Percentiles rank a stretch among this genome's conserved stretches.
Evolutionary conservation across 2,329 filamentous ascomycete genomes (phyloP).

Genomic region (Fusarium coicis): DNA sequence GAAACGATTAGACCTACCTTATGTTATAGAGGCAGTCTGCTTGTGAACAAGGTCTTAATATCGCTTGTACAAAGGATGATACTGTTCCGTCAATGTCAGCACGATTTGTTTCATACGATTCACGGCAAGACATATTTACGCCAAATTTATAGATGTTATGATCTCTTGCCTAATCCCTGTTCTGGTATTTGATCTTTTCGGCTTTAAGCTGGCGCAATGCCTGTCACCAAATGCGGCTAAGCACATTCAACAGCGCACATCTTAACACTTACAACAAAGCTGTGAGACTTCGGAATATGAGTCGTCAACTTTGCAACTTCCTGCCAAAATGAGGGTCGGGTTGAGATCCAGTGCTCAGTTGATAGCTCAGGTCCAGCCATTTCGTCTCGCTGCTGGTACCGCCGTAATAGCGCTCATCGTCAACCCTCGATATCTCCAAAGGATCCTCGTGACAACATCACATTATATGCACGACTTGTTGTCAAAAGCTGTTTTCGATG

Average conservation of each 20-base stretch:
- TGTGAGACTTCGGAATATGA: neutral
- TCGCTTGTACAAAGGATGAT: neutral
- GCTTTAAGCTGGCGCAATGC: neutral
- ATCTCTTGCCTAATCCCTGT: too few species aligned
- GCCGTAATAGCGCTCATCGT: neutral
- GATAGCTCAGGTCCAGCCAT: neutral
- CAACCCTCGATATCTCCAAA: neutral
- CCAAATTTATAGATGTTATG: neutral
- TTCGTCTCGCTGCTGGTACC: neutral
- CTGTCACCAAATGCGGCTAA: neutral
- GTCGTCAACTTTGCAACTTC: neutral
- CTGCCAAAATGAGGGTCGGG: neutral
- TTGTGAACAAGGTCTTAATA: neutral
- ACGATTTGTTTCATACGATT: neutral
- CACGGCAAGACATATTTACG: neutral
- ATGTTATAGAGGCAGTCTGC: neutral
- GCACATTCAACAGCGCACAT: neutral
- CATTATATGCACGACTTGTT: neutral
- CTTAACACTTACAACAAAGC: neutral
- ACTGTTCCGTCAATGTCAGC: neutral
- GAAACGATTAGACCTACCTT: neutral
- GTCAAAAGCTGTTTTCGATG: neutral
- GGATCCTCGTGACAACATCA: neutral
- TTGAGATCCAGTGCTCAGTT: neutral
- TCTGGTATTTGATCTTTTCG: neutral